A percentile compares a stretch with the other conserved stretches of the same genome.
These are phyloP conservation scores for Lichtheimia ornata DNA, from an alignment of 371 early-diverging fungal genomes.

Conservation along the genomic window DNA sequence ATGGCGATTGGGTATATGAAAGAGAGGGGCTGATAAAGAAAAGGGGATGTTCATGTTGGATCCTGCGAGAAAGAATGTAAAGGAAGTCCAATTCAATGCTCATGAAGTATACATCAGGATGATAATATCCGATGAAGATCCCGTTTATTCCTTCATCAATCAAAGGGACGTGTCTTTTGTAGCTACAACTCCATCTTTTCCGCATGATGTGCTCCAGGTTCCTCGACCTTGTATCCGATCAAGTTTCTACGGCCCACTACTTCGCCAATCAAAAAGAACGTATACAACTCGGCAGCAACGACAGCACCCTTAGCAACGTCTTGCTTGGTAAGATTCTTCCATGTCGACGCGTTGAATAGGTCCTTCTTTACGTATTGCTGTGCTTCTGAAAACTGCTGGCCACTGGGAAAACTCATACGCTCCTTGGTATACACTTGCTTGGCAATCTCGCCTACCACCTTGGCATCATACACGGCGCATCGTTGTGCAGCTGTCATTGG, in stretches of 20 bases:
- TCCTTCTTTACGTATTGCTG: conserved; percentile 51
- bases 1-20: no score
- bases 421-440: conserved; percentile 74
- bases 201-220: conserved; percentile 41
- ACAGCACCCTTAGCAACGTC: conserved; percentile 58
- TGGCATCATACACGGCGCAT: conserved; percentile 58
- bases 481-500: conserved; percentile 35
- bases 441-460: conserved; percentile 67
- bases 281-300: conserved; percentile 65
- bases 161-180: no score
- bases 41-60: no score
- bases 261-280: conserved; percentile 74
- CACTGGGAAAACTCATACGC: conserved; percentile 67
- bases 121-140: no score
- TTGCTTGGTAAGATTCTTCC: conserved; percentile 53
- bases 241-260: conserved; percentile 73
- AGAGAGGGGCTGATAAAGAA: no score
- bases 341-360: conserved; percentile 39
- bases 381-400: conserved; percentile 58
- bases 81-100: no score
- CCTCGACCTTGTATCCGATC: conserved; percentile 67
- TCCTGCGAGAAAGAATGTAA: no score
- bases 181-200: no score
- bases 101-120: no score
- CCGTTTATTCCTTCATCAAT: no score